Evolutionary conservation across 2,329 filamentous ascomycete species (phyloP), one percentile per base, ranked within the genome.

Genomic region (Trichoderma asperellum): DNA sequence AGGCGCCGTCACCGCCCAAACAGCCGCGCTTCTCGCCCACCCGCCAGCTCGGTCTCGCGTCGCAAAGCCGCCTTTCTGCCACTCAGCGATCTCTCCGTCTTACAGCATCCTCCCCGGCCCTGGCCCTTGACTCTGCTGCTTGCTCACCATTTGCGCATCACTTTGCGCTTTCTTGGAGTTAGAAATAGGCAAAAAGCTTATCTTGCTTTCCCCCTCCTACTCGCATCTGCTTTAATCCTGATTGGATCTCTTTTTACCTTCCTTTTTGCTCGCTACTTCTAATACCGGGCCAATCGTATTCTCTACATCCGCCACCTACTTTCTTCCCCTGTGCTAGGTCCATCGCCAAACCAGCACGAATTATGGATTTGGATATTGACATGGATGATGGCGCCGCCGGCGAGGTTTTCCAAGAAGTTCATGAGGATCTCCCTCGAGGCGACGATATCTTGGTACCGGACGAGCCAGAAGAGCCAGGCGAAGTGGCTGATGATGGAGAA

Each of bases 321-420:
- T 56, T 56, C 32, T 18, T 16, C 34, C 24, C 49, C 18, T n/a
- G n/a, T 35, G 32, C 12, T n/a, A 40, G 18, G 12, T 24, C 37
- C 55, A 34, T 68, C 24, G 32, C 58, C 40, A 56, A n/a, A n/a
- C 21, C 52, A 18, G n/a, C 37, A 12, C 62, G 47, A 70, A 47
- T 32, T 27, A 89, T 92, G 89, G 91, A 93, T 79, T 81, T 87
- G 74, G 87, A 88, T 68, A 89, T 93, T 68, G 91, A 92, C 72
- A 92, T 93, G 89, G 91, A 89, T 74, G 83, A 92, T 73, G 83
- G 86, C 40, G 83, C 81, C 35, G 81, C 83, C 47, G 78, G 70
- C 70, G 71, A 67, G 16, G 55, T 16, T 29, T 67, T 70, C 29
- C 74, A 75, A 49, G 77, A 78, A 52, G 71, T 68, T n/a, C 75